Base-by-base conservation (phyloP, 1,284 basidiomycete genomes). In the Stereum hirsutum region DNA sequence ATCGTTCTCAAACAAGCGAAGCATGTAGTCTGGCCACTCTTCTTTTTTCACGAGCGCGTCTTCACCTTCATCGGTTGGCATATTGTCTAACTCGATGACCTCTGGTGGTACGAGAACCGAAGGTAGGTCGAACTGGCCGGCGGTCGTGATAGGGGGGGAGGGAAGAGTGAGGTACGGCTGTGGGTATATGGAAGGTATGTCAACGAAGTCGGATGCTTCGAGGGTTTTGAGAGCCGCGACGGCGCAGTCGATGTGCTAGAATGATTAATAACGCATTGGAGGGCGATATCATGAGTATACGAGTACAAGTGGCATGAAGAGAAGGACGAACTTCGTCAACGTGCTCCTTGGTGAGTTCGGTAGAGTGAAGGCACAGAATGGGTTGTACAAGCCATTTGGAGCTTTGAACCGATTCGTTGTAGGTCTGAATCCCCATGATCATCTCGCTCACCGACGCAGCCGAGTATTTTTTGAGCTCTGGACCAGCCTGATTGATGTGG, bases 101-200 rank as follows among this genome's bases (percentile, higher is more conserved):
- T 93, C 92, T 4, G 91, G 90, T 3, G 92, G 89, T 5, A 95
- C 89, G 24, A 90, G 71, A 34, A 93, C 78, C 15, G 78, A 71
- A 4, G 88, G 85, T 3, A 95, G 66, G 27, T 79, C 74, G 52
- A 85, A 90, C 2, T 77, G 74, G 3, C 69, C 54, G 19, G 72
- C 60, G 1, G 61, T 57, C 14, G 72, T 63, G 15, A 69, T 65
- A 1, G 71, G 61, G 38, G 74, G 70, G 19, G 32, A 32, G 15
- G 21, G 23, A 12, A 7, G 15, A 19, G 65, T 61, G 8, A 64
- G 52, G 53, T 88, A 89, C 2, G 88, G 86, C 46, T 81, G 78
- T 2, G 81, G 79, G 46, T 89, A 72, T 50, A 70, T 75, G 34
- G 64, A 69, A 25, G 69, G 63, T 3, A 68, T 65, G 19, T 78